These are phyloP conservation scores for Aspergillus taichungensis DNA, from an alignment of 495 filamentous ascomycete species.

Conservation along the genomic window DNA sequence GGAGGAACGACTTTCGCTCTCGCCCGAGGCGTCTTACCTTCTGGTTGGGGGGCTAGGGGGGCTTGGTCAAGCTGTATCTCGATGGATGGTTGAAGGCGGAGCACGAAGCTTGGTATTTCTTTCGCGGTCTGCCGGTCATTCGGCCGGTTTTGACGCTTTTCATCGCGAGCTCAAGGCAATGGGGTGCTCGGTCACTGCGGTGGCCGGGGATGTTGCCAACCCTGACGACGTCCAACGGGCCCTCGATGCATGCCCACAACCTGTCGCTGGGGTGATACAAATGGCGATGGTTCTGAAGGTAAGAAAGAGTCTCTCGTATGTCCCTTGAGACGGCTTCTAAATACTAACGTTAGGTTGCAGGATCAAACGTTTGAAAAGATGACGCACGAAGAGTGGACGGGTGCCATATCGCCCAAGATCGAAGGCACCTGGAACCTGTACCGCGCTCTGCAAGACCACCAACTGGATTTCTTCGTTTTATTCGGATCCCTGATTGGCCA, in stretches of 20 bases:
- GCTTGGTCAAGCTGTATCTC: constrained; percentile 45
- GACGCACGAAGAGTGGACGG: constrained; percentile 29
- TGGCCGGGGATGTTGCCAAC: constrained; percentile 15
- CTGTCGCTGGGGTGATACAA: constrained; percentile 28
- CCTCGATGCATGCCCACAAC: constrained; percentile 1
- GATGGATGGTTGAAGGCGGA: constrained; percentile 49
- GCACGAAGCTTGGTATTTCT: constrained; percentile 46
- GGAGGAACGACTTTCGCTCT: neutral
- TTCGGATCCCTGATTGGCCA: constrained; percentile 29
- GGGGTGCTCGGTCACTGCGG: constrained; percentile 14
- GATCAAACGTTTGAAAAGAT: constrained; percentile 32
- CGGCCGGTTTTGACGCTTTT: constrained; percentile 11
- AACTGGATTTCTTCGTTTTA: constrained; percentile 44
- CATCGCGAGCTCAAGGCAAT: constrained; percentile 26
- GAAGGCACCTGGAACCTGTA: constrained; percentile 49
- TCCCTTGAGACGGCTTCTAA: neutral
- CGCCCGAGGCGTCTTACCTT: constrained; percentile 22
- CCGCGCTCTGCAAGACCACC: constrained; percentile 23
- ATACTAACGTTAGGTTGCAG: neutral
- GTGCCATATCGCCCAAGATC: constrained; percentile 31
- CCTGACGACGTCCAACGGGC: constrained; percentile 11
- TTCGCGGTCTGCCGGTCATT: constrained; percentile 16
- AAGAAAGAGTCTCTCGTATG: neutral
- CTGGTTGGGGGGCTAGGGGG: constrained; percentile 45
- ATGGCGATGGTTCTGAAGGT: constrained; percentile 24